A percentile compares a stretch with the other conserved stretches of the same genome.
Conservation (phyloP, 1,284 basidiomycete species). For the Boletus mariae region DNA sequence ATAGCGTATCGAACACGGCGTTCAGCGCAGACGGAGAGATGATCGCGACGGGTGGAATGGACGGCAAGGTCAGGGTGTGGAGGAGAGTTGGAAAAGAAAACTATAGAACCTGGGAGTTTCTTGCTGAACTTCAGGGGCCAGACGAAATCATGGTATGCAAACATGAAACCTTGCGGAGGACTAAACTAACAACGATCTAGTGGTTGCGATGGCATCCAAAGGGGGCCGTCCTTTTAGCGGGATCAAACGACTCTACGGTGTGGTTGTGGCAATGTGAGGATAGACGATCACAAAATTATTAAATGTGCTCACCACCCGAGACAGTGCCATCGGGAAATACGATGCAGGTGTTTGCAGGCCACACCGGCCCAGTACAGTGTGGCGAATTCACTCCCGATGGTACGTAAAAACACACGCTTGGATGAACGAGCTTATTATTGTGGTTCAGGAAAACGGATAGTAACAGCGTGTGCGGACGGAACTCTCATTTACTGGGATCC, state of each 20-base stretch:
- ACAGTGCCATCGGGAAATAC: slow-evolving; percentile 89
- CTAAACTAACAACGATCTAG: slow-evolving; percentile 37
- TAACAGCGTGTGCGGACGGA: slow-evolving; percentile 85
- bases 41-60: slow-evolving; percentile 96
- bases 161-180: neutral
- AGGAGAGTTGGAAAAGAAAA: slow-evolving; percentile 70
- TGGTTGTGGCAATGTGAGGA: slow-evolving; percentile 94
- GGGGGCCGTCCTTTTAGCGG: slow-evolving; percentile 85
- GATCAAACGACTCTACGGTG: slow-evolving; percentile 91
- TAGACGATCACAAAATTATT: neutral
- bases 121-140: slow-evolving; percentile 88
- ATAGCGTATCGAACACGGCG: slow-evolving; percentile 80
- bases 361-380: slow-evolving; percentile 81
- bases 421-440: slow-evolving; percentile 5
- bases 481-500: slow-evolving; percentile 92
- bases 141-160: slow-evolving; percentile 90
- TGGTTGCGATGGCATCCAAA: slow-evolving; percentile 97
- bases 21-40: slow-evolving; percentile 90
- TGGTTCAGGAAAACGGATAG: slow-evolving; percentile 74
- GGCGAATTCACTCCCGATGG: slow-evolving; percentile 93
- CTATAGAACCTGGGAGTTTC: slow-evolving; percentile 85
- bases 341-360: slow-evolving; percentile 95
- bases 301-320: slow-evolving; percentile 9
- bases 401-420: slow-evolving; percentile 24
- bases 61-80: slow-evolving; percentile 93